These are phyloP conservation scores for Halenospora varia DNA, from an alignment of 495 filamentous ascomycete species.

Conservation along the genomic window DNA sequence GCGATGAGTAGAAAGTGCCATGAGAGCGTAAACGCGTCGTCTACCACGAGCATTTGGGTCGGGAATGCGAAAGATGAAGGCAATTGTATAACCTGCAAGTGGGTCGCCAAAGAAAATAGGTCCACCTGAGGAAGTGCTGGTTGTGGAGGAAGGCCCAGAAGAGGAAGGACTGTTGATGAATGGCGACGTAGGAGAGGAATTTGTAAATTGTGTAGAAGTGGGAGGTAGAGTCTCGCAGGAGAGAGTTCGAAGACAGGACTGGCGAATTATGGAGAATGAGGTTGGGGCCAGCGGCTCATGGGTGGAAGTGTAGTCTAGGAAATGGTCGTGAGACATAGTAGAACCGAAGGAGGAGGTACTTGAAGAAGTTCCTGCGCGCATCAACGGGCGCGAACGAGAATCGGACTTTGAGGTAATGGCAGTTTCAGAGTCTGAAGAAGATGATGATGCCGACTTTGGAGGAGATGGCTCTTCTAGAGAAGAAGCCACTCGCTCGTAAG, in stretches of 20 bases:
- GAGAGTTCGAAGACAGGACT: conserved; percentile 80
- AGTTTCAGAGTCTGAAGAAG: conserved; percentile 22
- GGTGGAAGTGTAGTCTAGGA: conserved; percentile 80
- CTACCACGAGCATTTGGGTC: conserved; percentile 86
- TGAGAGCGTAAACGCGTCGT: conserved; percentile 79
- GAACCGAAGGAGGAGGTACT: conserved; percentile 38
- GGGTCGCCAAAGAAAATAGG: conserved; percentile 86
- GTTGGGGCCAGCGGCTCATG: conserved; percentile 70
- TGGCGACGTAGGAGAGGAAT: conserved; percentile 29
- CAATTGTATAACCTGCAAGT: conserved; percentile 80
- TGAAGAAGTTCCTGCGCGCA: conserved; percentile 17
- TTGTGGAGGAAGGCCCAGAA: conserved; percentile 11
- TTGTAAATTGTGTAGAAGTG: conserved; percentile 29
- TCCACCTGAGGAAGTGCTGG: conserved; percentile 48
- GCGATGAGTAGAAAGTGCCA: conserved; percentile 72
- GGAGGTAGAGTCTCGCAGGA: conserved; percentile 82
- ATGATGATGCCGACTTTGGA: conserved; percentile 19
- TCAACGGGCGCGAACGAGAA: conserved; percentile 4
- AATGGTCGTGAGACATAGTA: conserved; percentile 62
- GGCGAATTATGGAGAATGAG: conserved; percentile 80
- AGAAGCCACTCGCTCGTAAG: conserved; percentile 18
- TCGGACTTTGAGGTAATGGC: conserved; percentile 13
- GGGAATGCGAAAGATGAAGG: conserved; percentile 85
- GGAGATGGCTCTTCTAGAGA: conserved; percentile 13
- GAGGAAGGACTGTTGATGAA: conserved; percentile 30